Percentiles rank a stretch among this genome's conserved stretches.
Evolutionary conservation across 2,329 filamentous ascomycete species (phyloP).

Genomic region (Sclerotinia subarctica): DNA sequence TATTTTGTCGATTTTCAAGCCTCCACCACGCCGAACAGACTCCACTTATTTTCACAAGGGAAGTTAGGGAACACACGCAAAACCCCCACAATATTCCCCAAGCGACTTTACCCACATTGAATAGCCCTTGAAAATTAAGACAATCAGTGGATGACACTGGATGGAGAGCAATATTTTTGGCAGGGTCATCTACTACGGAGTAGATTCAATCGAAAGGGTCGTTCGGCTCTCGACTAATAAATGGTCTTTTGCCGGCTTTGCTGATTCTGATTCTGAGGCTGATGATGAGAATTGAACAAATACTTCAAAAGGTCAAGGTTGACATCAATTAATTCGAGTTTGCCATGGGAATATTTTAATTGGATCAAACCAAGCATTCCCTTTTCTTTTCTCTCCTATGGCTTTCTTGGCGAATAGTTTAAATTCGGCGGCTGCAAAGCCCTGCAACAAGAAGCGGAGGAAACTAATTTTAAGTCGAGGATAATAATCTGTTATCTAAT

Average conservation of each 20-base stretch:
- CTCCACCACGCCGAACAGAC: constrained; percentile 4
- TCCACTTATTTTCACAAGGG: not conserved
- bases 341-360: not conserved
- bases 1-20: constrained; percentile 11
- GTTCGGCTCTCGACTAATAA: not conserved
- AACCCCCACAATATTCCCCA: constrained; percentile 12
- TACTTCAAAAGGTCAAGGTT: not conserved
- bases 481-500: constrained; percentile 11
- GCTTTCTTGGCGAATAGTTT: constrained; percentile 3
- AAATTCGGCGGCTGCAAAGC: constrained; percentile 12
- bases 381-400: constrained; percentile 8
- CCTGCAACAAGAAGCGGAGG: constrained; percentile 3
- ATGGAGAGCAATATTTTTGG: not conserved
- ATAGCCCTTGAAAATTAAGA: constrained; percentile 1
- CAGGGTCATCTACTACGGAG: not conserved
- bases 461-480: not conserved
- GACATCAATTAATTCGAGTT: not conserved
- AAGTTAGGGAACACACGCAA: not conserved
- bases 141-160: not conserved
- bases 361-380: not conserved
- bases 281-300: not conserved
- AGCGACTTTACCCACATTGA: constrained; percentile 7
- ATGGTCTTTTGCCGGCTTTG: not conserved
- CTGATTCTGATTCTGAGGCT: not conserved
- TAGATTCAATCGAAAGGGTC: not conserved